Base-by-base conservation (phyloP, 306 rosid species). In the Rosa multiflora region DNA sequence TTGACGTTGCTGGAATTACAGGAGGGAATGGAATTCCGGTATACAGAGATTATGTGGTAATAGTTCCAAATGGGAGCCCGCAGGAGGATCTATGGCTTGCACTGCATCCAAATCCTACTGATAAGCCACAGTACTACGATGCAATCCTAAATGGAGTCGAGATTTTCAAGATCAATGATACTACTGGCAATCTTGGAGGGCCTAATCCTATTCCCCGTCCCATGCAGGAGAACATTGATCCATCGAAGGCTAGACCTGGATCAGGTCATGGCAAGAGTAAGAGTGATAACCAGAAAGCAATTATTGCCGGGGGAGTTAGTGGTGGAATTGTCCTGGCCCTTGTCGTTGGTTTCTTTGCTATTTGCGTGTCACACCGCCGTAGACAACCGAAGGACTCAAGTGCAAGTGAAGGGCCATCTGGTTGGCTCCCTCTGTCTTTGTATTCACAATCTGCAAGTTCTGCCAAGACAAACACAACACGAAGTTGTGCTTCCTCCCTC, bases 401-500 rank as follows among this genome's bases (percentile, higher is more conserved):
- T 81, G 13, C 91, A 51, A 88, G 90, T 44, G 98, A 93, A n/a
- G 99, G 99, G 63, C 99, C 98, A 15, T 93, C 99, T 18, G 99
- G 99, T 2, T 96, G 99, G 99, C 99, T 96, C 26, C 98, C 99
- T 8, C 93, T 96, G 74, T 93, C 99, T 67, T 87, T 93, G 6
- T 95, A 95, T 78, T 96, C 98, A 43, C 99, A 93, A 73, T 91
- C 97, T 43, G 94, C 93, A 2, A 94, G 85, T 71, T 95, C 99
- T 82, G 98, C 93, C 81, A 93, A 85, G 93, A 93, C 98, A 62
- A 95, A 91, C 85, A 90, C 99, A 20, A 93, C 97, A 4, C 92
- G 97, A 82, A 96, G 99, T 82, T 93, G 93, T 64, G 79, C 92
- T 2, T 93, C 97, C 75, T 91, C 99, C 43, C 94, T 91, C 67